Evolutionary conservation across 768 basidiomycete genomes (phyloP).

Genomic region (Boletus vermiculosoides): DNA sequence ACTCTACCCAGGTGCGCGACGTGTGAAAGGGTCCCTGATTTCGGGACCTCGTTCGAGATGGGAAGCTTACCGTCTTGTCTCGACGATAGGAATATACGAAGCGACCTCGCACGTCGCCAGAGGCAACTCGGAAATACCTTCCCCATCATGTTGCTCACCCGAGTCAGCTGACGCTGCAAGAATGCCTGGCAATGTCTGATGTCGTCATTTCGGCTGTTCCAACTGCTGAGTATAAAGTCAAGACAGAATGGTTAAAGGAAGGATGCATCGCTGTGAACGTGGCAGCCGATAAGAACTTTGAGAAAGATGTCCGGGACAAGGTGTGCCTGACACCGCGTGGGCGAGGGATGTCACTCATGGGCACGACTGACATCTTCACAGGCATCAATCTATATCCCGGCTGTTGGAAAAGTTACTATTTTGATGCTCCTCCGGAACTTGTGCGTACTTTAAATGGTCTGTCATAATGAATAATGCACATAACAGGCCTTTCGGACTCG

Average conservation of each 20-base stretch:
- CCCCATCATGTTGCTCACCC: conserved; percentile 83
- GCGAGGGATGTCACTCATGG: conserved; percentile 11
- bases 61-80: background rate
- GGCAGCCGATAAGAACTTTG: conserved; percentile 95
- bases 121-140: conserved; percentile 60
- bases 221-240: conserved; percentile 77
- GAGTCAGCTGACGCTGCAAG: conserved; percentile 62
- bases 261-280: conserved; percentile 94
- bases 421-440: conserved; percentile 96
- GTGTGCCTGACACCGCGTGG: conserved; percentile 40
- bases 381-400: conserved; percentile 93
- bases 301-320: conserved; percentile 88
- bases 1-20: conserved; percentile 72
- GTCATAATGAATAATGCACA: conserved; percentile 4
- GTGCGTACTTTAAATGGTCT: conserved; percentile 44
- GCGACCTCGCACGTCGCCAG: conserved; percentile 55
- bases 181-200: conserved; percentile 83
- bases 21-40: background rate
- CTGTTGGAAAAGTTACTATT: conserved; percentile 98
- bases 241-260: conserved; percentile 87
- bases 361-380: background rate
- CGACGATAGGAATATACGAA: conserved; percentile 82
- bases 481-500: background rate
- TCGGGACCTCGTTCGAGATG: background rate
- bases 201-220: conserved; percentile 96